These are phyloP conservation scores for Blepharisma undulans DNA, from an alignment of 169 alveolate genomes.

Conservation along the genomic window DNA sequence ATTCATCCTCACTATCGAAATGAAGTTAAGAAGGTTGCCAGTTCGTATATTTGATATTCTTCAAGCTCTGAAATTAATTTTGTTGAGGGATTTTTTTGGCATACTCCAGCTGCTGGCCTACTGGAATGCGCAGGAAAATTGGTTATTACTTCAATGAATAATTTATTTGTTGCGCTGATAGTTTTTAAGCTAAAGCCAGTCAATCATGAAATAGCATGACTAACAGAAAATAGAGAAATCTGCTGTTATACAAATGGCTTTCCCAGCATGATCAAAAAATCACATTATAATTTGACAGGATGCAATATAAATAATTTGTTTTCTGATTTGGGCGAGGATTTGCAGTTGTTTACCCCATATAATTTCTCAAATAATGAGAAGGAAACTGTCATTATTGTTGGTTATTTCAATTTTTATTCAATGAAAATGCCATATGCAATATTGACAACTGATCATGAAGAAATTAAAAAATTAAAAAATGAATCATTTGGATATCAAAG, in stretches of 20 bases:
- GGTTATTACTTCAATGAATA: neutral
- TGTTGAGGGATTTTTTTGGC: neutral
- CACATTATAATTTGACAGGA: neutral
- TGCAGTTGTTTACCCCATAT: neutral
- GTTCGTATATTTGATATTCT: neutral
- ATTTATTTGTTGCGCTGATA: neutral
- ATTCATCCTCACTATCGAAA: neutral
- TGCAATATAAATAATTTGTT: neutral
- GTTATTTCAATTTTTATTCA: neutral
- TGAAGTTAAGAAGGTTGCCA: neutral
- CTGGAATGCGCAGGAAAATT: neutral
- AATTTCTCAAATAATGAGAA: neutral
- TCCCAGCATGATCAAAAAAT: neutral
- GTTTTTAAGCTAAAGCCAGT: neutral
- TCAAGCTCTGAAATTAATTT: neutral
- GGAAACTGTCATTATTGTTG: neutral
- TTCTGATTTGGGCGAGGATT: neutral
- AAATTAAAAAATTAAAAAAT: too few species aligned
- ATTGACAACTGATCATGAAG: neutral
- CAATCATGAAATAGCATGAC: neutral
- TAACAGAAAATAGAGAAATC: neutral
- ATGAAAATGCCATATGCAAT: neutral
- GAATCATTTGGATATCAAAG: neutral
- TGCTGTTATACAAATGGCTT: neutral
- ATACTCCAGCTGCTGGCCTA: neutral